Evolutionary conservation across 2,329 filamentous ascomycete genomes (phyloP).

Genomic region (Penicillium sp.): DNA sequence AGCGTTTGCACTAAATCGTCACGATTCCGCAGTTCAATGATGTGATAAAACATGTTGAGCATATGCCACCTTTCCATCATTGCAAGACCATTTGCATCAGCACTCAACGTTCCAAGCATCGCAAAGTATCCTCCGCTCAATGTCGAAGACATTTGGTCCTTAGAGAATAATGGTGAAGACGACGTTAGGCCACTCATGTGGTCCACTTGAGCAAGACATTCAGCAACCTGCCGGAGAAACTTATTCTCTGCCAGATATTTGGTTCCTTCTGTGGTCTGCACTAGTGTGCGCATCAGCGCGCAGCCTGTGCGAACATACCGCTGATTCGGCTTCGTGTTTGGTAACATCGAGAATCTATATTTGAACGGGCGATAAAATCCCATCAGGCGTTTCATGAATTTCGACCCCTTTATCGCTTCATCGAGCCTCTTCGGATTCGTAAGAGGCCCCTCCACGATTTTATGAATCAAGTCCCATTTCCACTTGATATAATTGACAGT

Average conservation of each 20-base stretch:
- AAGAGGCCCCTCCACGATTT: slow-evolving; percentile 89
- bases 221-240: slow-evolving; percentile 87
- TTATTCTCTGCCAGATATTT: slow-evolving; percentile 91
- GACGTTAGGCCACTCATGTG: slow-evolving; percentile 72
- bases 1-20: slow-evolving; percentile 90
- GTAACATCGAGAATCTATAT: slow-evolving; percentile 87
- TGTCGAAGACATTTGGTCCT: slow-evolving; percentile 81
- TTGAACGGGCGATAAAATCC: slow-evolving; percentile 98
- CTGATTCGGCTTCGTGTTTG: slow-evolving; percentile 90
- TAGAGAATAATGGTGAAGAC: slow-evolving; percentile 85
- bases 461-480: slow-evolving; percentile 94
- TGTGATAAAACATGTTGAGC: slow-evolving; percentile 99
- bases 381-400: slow-evolving; percentile 92
- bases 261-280: slow-evolving; percentile 83
- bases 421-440: slow-evolving; percentile 90
- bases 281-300: slow-evolving; percentile 80
- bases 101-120: slow-evolving; percentile 85
- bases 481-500: slow-evolving; percentile 93
- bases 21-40: slow-evolving; percentile 86
- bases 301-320: slow-evolving; percentile 92
- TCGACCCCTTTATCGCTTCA: slow-evolving; percentile 91
- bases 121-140: slow-evolving; percentile 93
- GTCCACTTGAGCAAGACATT: slow-evolving; percentile 94
- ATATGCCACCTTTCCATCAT: slow-evolving; percentile 97
- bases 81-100: slow-evolving; percentile 78